Conservation (phyloP, 2,329 filamentous ascomycete genomes). For the Epichloe scottii region DNA sequence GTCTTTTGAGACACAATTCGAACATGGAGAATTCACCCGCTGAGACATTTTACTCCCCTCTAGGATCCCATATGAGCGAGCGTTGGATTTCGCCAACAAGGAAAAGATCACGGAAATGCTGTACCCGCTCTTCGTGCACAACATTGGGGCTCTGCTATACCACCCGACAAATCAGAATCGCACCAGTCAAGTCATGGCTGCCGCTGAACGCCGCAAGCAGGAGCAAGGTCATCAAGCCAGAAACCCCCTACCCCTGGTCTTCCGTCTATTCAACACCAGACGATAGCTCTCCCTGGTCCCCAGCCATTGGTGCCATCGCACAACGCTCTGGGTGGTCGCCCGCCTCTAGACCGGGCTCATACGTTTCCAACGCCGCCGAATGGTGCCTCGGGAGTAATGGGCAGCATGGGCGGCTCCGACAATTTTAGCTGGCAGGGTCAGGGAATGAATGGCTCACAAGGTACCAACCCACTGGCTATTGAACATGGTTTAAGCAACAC, state of each 20-base stretch:
- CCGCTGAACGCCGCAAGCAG: constrained; percentile 64
- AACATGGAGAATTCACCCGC: constrained; percentile 2
- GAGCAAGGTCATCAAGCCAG: constrained; percentile 55
- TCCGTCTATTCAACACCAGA: constrained; percentile 56
- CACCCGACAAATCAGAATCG: constrained; percentile 80
- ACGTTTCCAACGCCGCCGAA: constrained; percentile 91
- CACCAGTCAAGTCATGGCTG: constrained; percentile 78
- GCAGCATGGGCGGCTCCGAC: constrained; percentile 59
- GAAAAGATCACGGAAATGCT: constrained; percentile 95
- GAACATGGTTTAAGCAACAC: constrained; percentile 66
- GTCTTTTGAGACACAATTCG: constrained; percentile 9
- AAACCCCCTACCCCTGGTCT: constrained; percentile 39
- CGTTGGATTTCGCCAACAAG: constrained; percentile 98
- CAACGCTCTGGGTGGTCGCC: constrained; percentile 55
- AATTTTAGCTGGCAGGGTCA: constrained; percentile 66
- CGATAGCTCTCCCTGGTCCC: constrained; percentile 47
- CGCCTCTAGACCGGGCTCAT: constrained; percentile 70
- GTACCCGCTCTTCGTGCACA: constrained; percentile 94
- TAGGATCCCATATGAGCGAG: constrained; percentile 96
- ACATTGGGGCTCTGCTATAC: constrained; percentile 87
- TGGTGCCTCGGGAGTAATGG: constrained; percentile 77
- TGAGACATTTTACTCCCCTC: constrained; percentile 12
- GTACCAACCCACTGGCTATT: constrained; percentile 63
- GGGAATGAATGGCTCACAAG: constrained; percentile 49
- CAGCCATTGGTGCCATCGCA: constrained; percentile 51